Conservation (phyloP, 345 rosid species). For the Ailanthus altissimus region DNA sequence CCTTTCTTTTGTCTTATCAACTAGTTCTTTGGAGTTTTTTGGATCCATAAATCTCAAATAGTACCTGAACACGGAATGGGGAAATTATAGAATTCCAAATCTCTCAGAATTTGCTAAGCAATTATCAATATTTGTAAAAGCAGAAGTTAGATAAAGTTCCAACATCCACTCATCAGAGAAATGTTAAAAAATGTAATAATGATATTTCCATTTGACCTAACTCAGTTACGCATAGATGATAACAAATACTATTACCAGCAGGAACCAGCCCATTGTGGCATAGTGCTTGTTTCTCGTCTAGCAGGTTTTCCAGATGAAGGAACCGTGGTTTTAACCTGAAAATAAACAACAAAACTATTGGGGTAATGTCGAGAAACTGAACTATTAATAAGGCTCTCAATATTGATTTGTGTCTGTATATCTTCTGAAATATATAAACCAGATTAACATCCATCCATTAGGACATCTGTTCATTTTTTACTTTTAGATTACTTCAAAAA, state of each 20-base stretch:
- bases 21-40: constrained; percentile 66
- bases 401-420: too few species aligned
- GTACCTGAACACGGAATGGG: constrained; percentile 58
- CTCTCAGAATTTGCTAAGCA: background rate
- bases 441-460: too few species aligned
- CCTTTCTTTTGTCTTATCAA: constrained; percentile 78
- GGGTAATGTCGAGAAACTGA: too few species aligned
- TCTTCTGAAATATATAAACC: too few species aligned
- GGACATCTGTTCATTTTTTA: background rate
- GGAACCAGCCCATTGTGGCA: constrained; percentile 99
- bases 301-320: constrained; percentile 73
- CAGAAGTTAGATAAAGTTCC: background rate
- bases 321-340: constrained; percentile 66
- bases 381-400: too few species aligned
- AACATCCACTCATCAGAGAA: background rate
- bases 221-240: constrained; percentile 1
- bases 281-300: constrained; percentile 91
- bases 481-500: background rate
- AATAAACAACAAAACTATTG: constrained; percentile 10
- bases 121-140: background rate
- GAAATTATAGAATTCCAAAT: constrained; percentile 16
- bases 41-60: constrained; percentile 98
- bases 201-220: background rate
- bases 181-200: background rate
- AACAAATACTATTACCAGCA: constrained; percentile 63